These are phyloP conservation scores for Colletotrichum sublineola DNA, from an alignment of 2,329 filamentous ascomycete species.

Conservation along the genomic window DNA sequence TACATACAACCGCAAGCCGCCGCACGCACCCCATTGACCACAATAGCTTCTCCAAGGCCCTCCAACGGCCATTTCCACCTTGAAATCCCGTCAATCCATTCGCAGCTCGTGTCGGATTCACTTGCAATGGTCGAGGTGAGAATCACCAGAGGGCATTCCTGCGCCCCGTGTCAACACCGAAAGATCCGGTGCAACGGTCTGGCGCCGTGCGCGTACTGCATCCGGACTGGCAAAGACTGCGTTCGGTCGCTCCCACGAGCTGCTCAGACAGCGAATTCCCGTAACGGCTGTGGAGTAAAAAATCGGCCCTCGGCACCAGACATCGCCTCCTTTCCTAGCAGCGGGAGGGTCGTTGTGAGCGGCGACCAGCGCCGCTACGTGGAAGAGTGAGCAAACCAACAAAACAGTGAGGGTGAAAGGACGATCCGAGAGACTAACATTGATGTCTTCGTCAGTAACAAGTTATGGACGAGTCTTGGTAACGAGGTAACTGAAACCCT, in stretches of 20 bases:
- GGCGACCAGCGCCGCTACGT: slow-evolving; percentile 27
- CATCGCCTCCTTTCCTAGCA: background rate
- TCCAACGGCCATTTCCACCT: background rate
- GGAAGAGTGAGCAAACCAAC: slow-evolving; percentile 4
- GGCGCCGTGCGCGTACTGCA: slow-evolving; percentile 70
- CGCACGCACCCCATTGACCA: background rate
- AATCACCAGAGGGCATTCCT: slow-evolving; percentile 49
- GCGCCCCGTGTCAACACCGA: slow-evolving; percentile 69
- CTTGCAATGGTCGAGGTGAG: slow-evolving; percentile 10
- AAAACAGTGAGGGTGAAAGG: rapidly evolving
- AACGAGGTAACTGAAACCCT: slow-evolving; percentile 1
- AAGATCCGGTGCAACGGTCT: slow-evolving; percentile 73
- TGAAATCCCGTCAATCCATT: too few species aligned
- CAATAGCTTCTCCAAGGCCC: background rate
- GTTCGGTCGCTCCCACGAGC: background rate
- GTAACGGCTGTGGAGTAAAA: background rate
- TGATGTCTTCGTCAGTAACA: slow-evolving; percentile 1
- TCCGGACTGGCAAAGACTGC: slow-evolving; percentile 60
- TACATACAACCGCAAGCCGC: background rate
- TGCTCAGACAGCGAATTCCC: background rate
- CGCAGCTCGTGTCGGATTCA: background rate
- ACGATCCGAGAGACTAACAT: background rate
- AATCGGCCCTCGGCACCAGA: background rate
- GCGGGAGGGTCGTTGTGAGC: slow-evolving; percentile 9
- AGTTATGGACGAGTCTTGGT: slow-evolving; percentile 26